Evolutionary conservation across 2,329 filamentous ascomycete genomes (phyloP).

Genomic region (Pseudogymnoascus sp.): DNA sequence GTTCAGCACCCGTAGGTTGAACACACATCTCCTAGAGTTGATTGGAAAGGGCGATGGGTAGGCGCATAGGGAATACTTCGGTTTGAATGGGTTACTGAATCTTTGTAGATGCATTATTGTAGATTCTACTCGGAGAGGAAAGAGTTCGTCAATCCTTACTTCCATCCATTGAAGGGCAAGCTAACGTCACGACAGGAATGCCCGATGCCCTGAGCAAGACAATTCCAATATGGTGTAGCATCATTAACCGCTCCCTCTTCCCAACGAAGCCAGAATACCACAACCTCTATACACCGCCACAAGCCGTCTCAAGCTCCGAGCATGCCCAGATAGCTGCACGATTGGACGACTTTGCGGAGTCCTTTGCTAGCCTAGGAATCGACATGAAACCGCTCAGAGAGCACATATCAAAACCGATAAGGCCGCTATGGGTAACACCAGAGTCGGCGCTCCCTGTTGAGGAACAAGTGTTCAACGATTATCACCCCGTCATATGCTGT

Average conservation of each 20-base stretch:
- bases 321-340: constrained; percentile 64
- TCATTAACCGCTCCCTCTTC: constrained; percentile 75
- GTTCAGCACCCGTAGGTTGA: constrained; percentile 77
- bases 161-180: constrained; percentile 4
- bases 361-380: constrained; percentile 46
- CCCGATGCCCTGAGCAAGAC: constrained; percentile 93
- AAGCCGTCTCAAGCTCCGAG: constrained; percentile 66
- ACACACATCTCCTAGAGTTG: constrained; percentile 68
- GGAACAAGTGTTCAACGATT: constrained; percentile 44
- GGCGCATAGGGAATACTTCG: constrained; percentile 18
- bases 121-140: constrained; percentile 86
- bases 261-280: constrained; percentile 41
- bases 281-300: constrained; percentile 59
- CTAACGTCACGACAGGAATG: constrained; percentile 50
- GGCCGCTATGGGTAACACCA: constrained; percentile 73
- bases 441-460: constrained; percentile 43
- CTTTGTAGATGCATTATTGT: constrained; percentile 64
- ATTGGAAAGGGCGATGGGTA: constrained; percentile 61
- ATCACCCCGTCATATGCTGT: constrained; percentile 71
- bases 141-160: constrained; percentile 46
- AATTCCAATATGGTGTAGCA: constrained; percentile 84
- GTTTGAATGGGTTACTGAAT: neutral
- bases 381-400: constrained; percentile 49
- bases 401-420: constrained; percentile 62
- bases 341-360: constrained; percentile 43